Evolutionary conservation across 352 stramenopile genomes (phyloP), one percentile per base, ranked within the genome.

Genomic region (Pythium brachiatum): DNA sequence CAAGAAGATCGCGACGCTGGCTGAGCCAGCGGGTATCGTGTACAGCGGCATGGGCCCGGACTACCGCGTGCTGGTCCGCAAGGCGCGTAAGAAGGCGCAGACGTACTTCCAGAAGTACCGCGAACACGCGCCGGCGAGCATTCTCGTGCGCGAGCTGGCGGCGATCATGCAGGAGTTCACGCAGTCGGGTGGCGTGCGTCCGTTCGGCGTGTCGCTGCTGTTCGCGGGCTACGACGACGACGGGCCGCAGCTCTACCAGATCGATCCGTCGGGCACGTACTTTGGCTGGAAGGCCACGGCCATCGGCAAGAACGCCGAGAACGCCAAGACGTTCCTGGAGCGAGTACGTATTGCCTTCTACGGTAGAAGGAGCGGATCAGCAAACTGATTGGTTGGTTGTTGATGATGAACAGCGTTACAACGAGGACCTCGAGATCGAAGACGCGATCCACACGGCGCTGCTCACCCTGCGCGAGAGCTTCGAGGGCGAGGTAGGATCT

Each of bases 281-380:
- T 99, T 99, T 82, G 96, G 92, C 44, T 99, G 98, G 98, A 99
- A 99, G 77, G 98, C 98, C n/a, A 99, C 97, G 29, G 98, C 98
- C 12, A 99, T 99, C 75, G 98, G 97, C 52, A 98, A 97, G 70
- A 86, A 99, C 72, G 98, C 97, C 63, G 90, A 98, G 47, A 99
- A 97, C 81, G 97, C 97, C 70, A 99, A 99, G 78, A 99, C 94
- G 46, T 99, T 99, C 78, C 79, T 99, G 29, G 98, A 99, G 95
- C 97, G 85, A 83, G 97, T 91, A 62, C 53, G 98, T 92, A 25
- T 52, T 23, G 5, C 13, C 23, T 13, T 18, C 48, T 54, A 16
- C 5, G 1, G 15, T 39, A 16, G 12, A 4, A 0, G 31, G 27
- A 20, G 1, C 39, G 0, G 52, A 48, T 18, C 23, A 16, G 44